Base-by-base conservation (phyloP, 805 yeast genomes). In the Myxozyma udenii region DNA sequence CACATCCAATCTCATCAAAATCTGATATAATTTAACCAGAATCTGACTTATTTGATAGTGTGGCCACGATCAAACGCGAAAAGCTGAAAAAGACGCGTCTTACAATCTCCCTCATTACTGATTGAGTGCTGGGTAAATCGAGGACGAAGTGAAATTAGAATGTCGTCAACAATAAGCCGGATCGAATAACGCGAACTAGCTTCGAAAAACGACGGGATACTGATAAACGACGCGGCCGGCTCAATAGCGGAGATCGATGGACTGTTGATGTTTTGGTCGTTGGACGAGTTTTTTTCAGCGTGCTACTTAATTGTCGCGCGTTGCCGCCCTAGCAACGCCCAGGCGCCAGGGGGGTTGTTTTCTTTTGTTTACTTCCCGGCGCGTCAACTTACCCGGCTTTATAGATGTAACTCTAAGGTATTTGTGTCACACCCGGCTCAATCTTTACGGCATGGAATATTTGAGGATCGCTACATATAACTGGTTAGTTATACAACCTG, bases 101-200 rank as follows among this genome's bases (percentile, higher is more conserved):
- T 46, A 55, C 59, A 42, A 55, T 55, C 39, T 55, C 59, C 41
- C 59, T 55, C 59, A 55, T 55, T n/a, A 46, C 28, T 11, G 32
- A 11, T n/a, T n/a, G n/a, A n/a, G n/a, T n/a, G n/a, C n/a, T n/a
- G n/a, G n/a, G n/a, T n/a, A n/a, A n/a, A n/a, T n/a, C n/a, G n/a
- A n/a, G 25, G 38, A 28, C n/a, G 41, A 9, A 23, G 22, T 12
- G 30, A 22, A 44, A 30, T 18, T 28, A 22, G n/a, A 41, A 23
- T 14, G 24, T 9, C 25, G 35, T 19, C 14, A 35, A 25, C 38
- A 46, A 24, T 21, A 6, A 24, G 37, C 43, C 37, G 38, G 22
- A 50, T 21, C 12, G 11, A 25, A 38, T 19, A 26, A 43, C 45
- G 25, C 35, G 9, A 18, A 25, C 23, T n/a, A 3, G 23, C n/a